Evolutionary conservation across 2,329 filamentous ascomycete species (phyloP).

Genomic region (Huntiella omanensis): DNA sequence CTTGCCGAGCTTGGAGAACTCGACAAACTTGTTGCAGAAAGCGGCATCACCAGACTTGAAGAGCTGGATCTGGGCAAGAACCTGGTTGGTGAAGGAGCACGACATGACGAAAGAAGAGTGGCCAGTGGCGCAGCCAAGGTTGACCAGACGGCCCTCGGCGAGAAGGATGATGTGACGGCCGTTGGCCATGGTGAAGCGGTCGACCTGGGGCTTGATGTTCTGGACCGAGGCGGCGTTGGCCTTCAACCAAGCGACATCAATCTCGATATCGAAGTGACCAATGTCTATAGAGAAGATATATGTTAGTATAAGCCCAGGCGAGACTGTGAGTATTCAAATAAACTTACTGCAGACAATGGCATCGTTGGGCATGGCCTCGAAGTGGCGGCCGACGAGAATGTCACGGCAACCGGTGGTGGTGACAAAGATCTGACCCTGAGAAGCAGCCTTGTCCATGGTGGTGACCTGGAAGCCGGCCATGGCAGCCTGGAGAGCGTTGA

Average conservation of each 20-base stretch:
- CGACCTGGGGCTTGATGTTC: conserved; percentile 99
- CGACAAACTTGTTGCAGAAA: conserved; percentile 85
- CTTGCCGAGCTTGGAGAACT: conserved; percentile 86
- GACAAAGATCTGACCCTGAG: conserved; percentile 89
- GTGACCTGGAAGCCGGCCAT: conserved; percentile 93
- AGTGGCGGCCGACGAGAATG: conserved; percentile 82
- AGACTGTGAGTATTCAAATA: conserved; percentile 5
- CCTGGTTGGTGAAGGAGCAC: conserved; percentile 99
- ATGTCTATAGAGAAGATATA: conserved; percentile 42
- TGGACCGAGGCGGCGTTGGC: conserved; percentile 79
- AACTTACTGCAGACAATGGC: conserved; percentile 89
- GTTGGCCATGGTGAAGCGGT: conserved; percentile 86
- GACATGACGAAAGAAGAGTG: conserved; percentile 99
- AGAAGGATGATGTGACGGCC: conserved; percentile 97
- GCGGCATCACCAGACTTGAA: conserved; percentile 80
- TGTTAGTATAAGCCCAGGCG: neutral
- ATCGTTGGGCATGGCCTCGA: conserved; percentile 90
- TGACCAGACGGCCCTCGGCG: conserved; percentile 95
- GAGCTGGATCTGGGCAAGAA: conserved; percentile 96
- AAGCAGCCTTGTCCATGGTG: conserved; percentile 93
- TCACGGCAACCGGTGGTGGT: conserved; percentile 98
- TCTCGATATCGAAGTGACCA: conserved; percentile 99
- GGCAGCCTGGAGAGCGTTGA: conserved; percentile 97
- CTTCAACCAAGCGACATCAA: conserved; percentile 99
- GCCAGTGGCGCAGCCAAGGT: conserved; percentile 95